Percentiles rank a stretch among this genome's conserved stretches.
Evolutionary conservation across 2,329 filamentous ascomycete genomes (phyloP).

Genomic region (Diplodia seriata): DNA sequence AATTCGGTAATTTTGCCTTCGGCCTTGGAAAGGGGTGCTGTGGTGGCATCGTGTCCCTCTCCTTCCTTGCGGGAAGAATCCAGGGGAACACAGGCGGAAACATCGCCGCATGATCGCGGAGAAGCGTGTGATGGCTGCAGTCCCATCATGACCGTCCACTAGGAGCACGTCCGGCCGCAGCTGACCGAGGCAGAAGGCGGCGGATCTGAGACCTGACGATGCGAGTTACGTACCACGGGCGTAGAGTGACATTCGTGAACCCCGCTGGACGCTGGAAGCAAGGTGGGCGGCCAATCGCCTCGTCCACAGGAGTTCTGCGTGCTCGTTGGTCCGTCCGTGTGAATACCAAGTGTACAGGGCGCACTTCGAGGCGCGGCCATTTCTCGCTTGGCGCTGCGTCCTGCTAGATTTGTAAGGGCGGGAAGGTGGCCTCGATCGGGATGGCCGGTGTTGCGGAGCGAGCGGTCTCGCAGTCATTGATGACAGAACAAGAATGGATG

Average conservation of each 20-base stretch:
- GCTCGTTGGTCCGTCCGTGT: constrained; percentile 5
- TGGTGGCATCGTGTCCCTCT: constrained; percentile 12
- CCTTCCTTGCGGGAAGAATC: constrained; percentile 4
- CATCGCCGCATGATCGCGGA: constrained; percentile 1
- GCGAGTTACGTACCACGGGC: constrained; percentile 20
- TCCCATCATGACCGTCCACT: not conserved
- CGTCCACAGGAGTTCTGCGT: constrained; percentile 1
- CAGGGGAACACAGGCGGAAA: not conserved
- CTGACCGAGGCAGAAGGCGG: constrained; percentile 13
- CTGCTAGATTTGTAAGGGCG: constrained; percentile 13
- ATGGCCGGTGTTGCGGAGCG: not conserved
- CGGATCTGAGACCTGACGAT: constrained; percentile 17
- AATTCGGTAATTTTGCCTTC: constrained; percentile 18
- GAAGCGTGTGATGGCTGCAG: not conserved
- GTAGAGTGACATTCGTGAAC: constrained; percentile 27
- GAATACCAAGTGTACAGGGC: not conserved
- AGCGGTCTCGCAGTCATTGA: not conserved
- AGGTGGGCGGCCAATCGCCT: not conserved
- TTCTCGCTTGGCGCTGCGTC: constrained; percentile 7
- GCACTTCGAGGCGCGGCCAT: constrained; percentile 11
- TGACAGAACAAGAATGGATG: not conserved
- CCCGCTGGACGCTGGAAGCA: not conserved
- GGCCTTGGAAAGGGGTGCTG: constrained; percentile 18
- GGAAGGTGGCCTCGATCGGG: not conserved
- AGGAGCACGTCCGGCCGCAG: constrained; percentile 1